Evolutionary conservation across 768 basidiomycete genomes (phyloP).

Genomic region (Leccinum ochraceum): DNA sequence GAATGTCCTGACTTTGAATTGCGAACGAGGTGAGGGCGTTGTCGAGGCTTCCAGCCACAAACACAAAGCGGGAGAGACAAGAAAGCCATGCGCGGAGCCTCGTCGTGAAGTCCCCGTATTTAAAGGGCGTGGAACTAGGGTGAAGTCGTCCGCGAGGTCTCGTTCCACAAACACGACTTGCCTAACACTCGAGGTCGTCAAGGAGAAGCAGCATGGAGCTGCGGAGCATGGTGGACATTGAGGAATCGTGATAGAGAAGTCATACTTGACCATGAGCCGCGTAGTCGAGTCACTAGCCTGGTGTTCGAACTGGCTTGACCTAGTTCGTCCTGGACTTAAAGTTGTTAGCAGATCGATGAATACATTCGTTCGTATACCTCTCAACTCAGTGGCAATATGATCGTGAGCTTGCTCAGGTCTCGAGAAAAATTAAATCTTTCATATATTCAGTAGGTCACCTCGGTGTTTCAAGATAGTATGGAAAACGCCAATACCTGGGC

Average conservation of each 20-base stretch:
- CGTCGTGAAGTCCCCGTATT: slow-evolving; percentile 23
- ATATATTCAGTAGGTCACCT: too few relatives aligned
- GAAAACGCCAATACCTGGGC: background rate
- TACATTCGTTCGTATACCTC: background rate
- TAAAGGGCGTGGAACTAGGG: slow-evolving; percentile 27
- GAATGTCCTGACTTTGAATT: slow-evolving; percentile 29
- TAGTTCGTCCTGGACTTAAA: slow-evolving; percentile 7
- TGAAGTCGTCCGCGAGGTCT: slow-evolving; percentile 19
- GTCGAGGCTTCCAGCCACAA: slow-evolving; percentile 23
- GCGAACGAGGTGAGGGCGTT: slow-evolving; percentile 32
- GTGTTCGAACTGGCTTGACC: slow-evolving; percentile 2
- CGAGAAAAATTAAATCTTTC: background rate
- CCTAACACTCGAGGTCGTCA: slow-evolving; percentile 20
- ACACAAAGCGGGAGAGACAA: slow-evolving; percentile 25
- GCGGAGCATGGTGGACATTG: slow-evolving; percentile 21
- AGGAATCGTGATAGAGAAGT: slow-evolving; percentile 12
- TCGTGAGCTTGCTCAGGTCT: background rate
- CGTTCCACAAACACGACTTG: slow-evolving; percentile 21
- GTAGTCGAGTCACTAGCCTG: slow-evolving; percentile 2
- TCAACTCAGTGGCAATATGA: background rate
- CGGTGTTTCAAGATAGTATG: background rate
- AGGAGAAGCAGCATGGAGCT: slow-evolving; percentile 24
- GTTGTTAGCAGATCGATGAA: background rate
- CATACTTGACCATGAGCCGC: slow-evolving; percentile 7
- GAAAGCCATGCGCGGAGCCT: slow-evolving; percentile 24